phyloP scores from a whole-genome alignment of 352 stramenopile genomes.

The Phytophthora melonis region DNA sequence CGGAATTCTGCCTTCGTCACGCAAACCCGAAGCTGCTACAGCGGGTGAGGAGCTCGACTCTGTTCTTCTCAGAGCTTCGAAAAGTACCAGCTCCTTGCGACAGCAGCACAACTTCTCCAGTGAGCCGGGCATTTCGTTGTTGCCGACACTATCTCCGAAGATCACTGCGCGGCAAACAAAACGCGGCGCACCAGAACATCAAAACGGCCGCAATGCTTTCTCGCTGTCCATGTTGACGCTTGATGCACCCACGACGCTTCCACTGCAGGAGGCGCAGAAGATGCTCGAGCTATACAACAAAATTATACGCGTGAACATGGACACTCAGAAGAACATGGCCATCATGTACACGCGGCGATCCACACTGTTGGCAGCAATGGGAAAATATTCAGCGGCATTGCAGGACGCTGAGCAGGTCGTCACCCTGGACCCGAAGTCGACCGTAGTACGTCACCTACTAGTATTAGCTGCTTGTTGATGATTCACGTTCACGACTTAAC shows the following conservation, averaged over 20 bases:
- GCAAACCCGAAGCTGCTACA: background rate
- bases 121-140: slow-evolving; percentile 30
- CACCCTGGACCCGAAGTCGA: slow-evolving; percentile 55
- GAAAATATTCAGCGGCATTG: slow-evolving; percentile 52
- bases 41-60: slow-evolving; percentile 33
- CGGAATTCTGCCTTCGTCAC: slow-evolving; percentile 12
- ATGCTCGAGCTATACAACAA: slow-evolving; percentile 81
- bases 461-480: background rate
- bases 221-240: slow-evolving; percentile 33
- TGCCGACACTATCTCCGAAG: slow-evolving; percentile 33
- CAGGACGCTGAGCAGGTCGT: slow-evolving; percentile 66
- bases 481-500: background rate
- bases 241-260: slow-evolving; percentile 33
- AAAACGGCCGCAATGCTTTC: slow-evolving; percentile 26
- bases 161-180: slow-evolving; percentile 2
- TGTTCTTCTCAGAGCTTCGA: slow-evolving; percentile 42
- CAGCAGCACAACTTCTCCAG: slow-evolving; percentile 43
- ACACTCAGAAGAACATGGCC: slow-evolving; percentile 65
- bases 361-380: slow-evolving; percentile 65
- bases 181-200: slow-evolving; percentile 12
- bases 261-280: slow-evolving; percentile 28
- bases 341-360: slow-evolving; percentile 67
- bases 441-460: slow-evolving; percentile 47
- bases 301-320: slow-evolving; percentile 60
- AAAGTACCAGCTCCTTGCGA: slow-evolving; percentile 40